A percentile compares a stretch with the other conserved stretches of the same genome.
These are phyloP conservation scores for Carnegiea gigantea DNA, from an alignment of 179 eudicot genomes.

Conservation along the genomic window DNA sequence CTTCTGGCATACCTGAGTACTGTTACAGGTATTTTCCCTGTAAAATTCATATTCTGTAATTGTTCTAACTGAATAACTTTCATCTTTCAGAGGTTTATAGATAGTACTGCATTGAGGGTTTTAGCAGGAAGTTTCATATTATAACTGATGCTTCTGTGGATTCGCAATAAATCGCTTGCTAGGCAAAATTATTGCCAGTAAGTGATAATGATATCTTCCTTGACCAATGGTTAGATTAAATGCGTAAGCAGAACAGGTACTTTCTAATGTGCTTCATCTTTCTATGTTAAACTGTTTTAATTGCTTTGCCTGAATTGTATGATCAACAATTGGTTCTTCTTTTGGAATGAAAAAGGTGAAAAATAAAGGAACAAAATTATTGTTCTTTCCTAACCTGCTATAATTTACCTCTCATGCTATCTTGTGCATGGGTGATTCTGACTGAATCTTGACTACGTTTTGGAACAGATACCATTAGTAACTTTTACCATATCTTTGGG, in stretches of 20 bases:
- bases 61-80: neutral
- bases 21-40: slow-evolving; percentile 63
- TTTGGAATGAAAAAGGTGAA: neutral
- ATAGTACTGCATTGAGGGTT: neutral
- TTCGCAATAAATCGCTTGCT: neutral
- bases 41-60: neutral
- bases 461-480: neutral
- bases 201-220: neutral
- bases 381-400: neutral
- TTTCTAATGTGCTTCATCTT: neutral
- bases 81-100: neutral
- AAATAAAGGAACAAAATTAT: neutral
- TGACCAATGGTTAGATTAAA: neutral
- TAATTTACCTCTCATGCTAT: neutral
- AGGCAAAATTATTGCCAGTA: neutral
- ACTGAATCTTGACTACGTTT: neutral
- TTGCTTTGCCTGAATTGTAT: neutral
- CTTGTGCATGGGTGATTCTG: neutral
- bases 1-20: slow-evolving; percentile 88
- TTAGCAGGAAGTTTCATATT: neutral
- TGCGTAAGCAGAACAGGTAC: neutral
- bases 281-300: neutral
- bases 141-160: neutral
- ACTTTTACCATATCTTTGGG: neutral
- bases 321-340: neutral